These are phyloP conservation scores for Diaporthe velutina DNA, from an alignment of 2,329 filamentous ascomycete genomes.

Conservation along the genomic window DNA sequence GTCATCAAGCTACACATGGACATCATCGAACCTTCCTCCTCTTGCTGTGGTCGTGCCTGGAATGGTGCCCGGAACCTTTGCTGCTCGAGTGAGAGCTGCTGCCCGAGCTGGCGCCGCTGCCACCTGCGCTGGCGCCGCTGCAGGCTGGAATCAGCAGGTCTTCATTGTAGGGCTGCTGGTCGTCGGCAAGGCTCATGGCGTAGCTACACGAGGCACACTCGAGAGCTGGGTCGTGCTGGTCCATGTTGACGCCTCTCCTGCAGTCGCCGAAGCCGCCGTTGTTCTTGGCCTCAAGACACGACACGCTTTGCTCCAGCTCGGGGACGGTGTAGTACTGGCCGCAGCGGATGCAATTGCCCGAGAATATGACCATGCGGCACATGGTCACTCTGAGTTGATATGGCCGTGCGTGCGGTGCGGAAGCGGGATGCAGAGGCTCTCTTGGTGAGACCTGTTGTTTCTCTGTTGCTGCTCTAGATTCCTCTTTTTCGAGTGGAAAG, in stretches of 20 bases:
- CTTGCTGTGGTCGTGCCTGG: conserved; percentile 31
- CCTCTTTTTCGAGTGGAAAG: not conserved
- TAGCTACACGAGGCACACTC: conserved; percentile 58
- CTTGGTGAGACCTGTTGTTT: not conserved
- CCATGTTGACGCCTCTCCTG: conserved; percentile 53
- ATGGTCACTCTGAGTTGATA: conserved; percentile 46
- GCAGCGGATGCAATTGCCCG: conserved; percentile 59
- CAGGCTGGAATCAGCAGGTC: conserved; percentile 35
- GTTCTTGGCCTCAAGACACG: conserved; percentile 64
- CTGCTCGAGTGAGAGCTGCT: not conserved
- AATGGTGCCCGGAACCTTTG: not conserved
- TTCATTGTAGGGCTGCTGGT: conserved; percentile 53
- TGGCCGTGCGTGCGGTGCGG: not conserved
- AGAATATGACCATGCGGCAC: conserved; percentile 62
- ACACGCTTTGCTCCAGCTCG: conserved; percentile 60
- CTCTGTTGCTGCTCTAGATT: not conserved
- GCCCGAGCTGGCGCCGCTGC: conserved; percentile 4
- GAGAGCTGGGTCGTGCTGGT: conserved; percentile 61
- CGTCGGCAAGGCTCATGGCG: conserved; percentile 36
- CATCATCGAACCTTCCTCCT: conserved; percentile 38
- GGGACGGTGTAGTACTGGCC: conserved; percentile 56
- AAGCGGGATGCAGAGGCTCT: not conserved
- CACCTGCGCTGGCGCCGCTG: conserved; percentile 7
- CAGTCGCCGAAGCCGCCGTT: conserved; percentile 60
- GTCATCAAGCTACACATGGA: not conserved